These are phyloP conservation scores for Gossypium raimondii DNA, from an alignment of 345 rosid species.

Conservation along the genomic window DNA sequence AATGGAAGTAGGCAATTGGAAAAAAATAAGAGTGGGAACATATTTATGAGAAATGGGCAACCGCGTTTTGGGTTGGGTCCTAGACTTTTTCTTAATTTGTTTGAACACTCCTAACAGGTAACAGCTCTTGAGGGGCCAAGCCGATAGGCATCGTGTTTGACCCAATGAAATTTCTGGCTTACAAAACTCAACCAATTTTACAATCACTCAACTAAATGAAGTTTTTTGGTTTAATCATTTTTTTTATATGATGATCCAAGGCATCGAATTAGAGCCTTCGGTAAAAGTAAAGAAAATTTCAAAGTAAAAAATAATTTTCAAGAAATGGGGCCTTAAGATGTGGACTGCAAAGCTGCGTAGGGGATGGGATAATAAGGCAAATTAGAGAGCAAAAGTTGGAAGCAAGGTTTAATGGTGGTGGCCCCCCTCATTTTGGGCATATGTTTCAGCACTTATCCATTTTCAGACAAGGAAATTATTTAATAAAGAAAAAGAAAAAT, in stretches of 20 bases:
- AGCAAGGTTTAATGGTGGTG: too few relatives aligned
- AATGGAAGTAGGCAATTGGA: too few relatives aligned
- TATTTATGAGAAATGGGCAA: neutral
- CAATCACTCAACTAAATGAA: too few relatives aligned
- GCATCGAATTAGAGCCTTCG: too few relatives aligned
- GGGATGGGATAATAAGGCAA: neutral
- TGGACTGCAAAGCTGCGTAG: neutral
- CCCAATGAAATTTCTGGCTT: too few relatives aligned
- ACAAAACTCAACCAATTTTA: too few relatives aligned
- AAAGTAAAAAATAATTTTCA: neutral
- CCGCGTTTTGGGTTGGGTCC: neutral
- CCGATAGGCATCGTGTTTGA: neutral
- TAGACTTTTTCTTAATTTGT: neutral
- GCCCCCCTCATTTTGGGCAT: neutral
- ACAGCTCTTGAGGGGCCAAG: neutral
- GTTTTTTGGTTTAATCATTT: too few relatives aligned
- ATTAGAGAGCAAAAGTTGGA: slow-evolving; percentile 1
- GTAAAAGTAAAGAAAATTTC: neutral
- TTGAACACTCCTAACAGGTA: too few relatives aligned
- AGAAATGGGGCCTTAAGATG: neutral
- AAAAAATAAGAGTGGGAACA: too few relatives aligned
- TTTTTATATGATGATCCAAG: too few relatives aligned
- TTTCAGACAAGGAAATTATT: neutral
- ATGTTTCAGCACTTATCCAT: neutral
- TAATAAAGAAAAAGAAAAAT: neutral